phyloP scores from a whole-genome alignment of 768 basidiomycete species.

The Termitomyces sp. region DNA sequence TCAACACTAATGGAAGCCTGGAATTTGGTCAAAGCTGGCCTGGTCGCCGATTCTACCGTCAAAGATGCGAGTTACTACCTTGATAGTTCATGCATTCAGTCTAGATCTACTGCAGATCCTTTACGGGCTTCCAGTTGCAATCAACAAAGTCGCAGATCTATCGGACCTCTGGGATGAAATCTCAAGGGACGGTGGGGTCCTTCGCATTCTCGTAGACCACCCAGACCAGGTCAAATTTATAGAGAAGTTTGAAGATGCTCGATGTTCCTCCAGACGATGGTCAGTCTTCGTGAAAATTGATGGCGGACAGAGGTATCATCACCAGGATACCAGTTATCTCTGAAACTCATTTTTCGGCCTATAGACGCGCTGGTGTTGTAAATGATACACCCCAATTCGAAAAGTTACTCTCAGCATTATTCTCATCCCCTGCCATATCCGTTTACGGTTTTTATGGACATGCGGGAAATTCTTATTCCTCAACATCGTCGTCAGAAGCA shows the following conservation, averaged over 20 bases:
- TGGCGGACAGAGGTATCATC: slow-evolving; percentile 65
- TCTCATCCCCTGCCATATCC: slow-evolving; percentile 51
- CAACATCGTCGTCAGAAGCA: slow-evolving; percentile 64
- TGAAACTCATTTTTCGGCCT: slow-evolving; percentile 10
- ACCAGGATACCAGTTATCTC: background rate
- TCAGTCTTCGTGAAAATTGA: slow-evolving; percentile 81
- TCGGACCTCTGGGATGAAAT: slow-evolving; percentile 56
- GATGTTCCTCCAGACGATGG: slow-evolving; percentile 49
- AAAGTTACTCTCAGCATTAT: slow-evolving; percentile 46
- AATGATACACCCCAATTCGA: slow-evolving; percentile 52
- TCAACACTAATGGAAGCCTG: slow-evolving; percentile 86
- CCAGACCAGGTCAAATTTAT: slow-evolving; percentile 66
- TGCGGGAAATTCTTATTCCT: slow-evolving; percentile 74
- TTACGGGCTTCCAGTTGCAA: slow-evolving; percentile 70
- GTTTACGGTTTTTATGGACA: slow-evolving; percentile 87
- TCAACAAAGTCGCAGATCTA: slow-evolving; percentile 72
- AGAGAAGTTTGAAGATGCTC: slow-evolving; percentile 52
- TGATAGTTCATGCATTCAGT: background rate
- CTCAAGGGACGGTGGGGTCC: slow-evolving; percentile 46
- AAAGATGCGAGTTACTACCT: slow-evolving; percentile 59
- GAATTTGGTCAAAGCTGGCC: slow-evolving; percentile 61
- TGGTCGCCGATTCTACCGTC: slow-evolving; percentile 69
- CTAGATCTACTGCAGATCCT: slow-evolving; percentile 50
- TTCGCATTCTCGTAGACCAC: slow-evolving; percentile 75
- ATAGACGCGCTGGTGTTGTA: slow-evolving; percentile 71